These are phyloP conservation scores for Penicillium egyptiacum DNA, from an alignment of 495 filamentous ascomycete genomes.

Conservation along the genomic window DNA sequence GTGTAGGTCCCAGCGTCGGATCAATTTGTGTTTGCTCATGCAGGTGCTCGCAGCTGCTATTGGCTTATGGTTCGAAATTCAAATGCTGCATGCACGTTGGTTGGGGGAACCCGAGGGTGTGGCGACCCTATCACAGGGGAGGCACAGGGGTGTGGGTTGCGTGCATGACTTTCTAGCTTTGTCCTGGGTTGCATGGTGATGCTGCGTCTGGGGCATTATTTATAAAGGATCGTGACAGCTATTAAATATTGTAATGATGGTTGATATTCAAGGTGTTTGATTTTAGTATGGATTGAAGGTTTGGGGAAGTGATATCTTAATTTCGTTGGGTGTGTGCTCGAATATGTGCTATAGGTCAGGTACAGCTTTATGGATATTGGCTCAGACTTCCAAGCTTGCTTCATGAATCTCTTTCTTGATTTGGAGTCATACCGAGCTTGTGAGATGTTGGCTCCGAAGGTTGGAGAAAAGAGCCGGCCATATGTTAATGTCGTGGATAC, in stretches of 20 bases:
- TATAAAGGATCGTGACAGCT: background rate
- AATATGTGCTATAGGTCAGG: background rate
- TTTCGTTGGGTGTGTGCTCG: background rate
- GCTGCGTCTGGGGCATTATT: background rate
- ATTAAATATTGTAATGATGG: background rate
- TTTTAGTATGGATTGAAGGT: background rate
- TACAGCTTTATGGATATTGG: background rate
- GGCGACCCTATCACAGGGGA: constrained; percentile 9
- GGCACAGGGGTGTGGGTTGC: background rate
- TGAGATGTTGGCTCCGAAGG: background rate
- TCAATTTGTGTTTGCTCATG: background rate
- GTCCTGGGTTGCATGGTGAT: constrained; percentile 4
- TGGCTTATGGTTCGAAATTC: background rate
- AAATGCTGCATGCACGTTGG: constrained; percentile 10
- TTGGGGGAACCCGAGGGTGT: constrained; percentile 12
- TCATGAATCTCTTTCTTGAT: background rate
- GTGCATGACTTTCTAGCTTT: background rate
- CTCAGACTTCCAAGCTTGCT: background rate
- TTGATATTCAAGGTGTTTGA: background rate
- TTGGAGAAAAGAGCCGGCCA: background rate
- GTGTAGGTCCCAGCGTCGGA: constrained; percentile 2
- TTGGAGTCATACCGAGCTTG: constrained; percentile 1
- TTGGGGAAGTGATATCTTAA: background rate
- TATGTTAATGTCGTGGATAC: background rate
- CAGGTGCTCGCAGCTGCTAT: background rate